phyloP scores from a whole-genome alignment of 495 filamentous ascomycete species.

The Usnea hakonensis region DNA sequence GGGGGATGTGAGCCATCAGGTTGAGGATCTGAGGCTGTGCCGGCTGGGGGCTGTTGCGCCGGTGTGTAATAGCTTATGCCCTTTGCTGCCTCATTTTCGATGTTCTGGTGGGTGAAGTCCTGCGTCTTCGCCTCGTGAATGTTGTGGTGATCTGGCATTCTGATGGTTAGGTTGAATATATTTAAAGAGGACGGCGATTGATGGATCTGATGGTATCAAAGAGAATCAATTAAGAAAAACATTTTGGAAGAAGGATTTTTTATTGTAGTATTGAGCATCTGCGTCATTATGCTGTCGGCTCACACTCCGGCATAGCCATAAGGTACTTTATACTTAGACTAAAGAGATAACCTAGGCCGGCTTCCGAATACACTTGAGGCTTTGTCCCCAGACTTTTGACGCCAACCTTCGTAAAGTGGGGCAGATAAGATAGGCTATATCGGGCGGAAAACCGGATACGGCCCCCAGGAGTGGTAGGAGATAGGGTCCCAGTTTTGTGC shows the following conservation, averaged over 20 bases:
- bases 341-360: no score
- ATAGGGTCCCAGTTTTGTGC: not conserved
- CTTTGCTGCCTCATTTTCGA: constrained; percentile 36
- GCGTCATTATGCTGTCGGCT: not conserved
- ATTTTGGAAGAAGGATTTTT: not conserved
- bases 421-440: not conserved
- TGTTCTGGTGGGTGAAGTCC: constrained; percentile 20
- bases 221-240: not conserved
- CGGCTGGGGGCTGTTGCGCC: constrained; percentile 53
- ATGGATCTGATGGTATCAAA: no score
- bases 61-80: constrained; percentile 65
- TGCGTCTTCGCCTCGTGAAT: constrained; percentile 21
- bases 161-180: not conserved
- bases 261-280: no score
- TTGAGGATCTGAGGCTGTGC: constrained; percentile 56
- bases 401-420: no score
- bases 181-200: not conserved
- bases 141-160: constrained; percentile 23
- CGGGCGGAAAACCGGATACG: not conserved
- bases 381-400: no score
- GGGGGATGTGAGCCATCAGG: constrained; percentile 48
- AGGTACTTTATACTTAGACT: no score
- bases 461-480: not conserved
- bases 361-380: no score
- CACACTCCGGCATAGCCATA: no score